Conservation (phyloP, 805 yeast species). For the Barnettozyma siamensis region DNA sequence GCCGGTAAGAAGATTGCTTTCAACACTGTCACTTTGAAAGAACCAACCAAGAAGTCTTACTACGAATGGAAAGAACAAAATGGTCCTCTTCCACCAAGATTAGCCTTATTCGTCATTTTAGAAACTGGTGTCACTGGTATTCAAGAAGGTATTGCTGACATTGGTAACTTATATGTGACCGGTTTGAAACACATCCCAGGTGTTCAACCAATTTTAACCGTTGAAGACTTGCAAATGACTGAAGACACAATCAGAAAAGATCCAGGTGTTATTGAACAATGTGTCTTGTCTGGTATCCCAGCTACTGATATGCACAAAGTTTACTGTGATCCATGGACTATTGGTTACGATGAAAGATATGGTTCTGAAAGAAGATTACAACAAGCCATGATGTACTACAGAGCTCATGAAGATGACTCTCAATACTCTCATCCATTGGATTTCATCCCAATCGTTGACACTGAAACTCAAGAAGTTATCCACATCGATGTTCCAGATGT, state of each 20-base stretch:
- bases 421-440: conserved; percentile 65
- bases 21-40: conserved; percentile 66
- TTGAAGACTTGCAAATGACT: conserved; percentile 56
- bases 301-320: conserved; percentile 40
- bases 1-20: conserved; percentile 43
- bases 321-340: conserved; percentile 67
- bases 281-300: conserved; percentile 64
- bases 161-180: conserved; percentile 42
- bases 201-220: conserved; percentile 71
- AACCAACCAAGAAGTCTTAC: conserved; percentile 61
- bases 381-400: conserved; percentile 76
- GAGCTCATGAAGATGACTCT: conserved; percentile 71
- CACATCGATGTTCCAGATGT: conserved; percentile 70
- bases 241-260: conserved; percentile 66
- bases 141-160: conserved; percentile 65
- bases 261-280: conserved; percentile 67
- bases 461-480: conserved; percentile 61
- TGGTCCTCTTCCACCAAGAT: conserved; percentile 61
- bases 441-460: conserved; percentile 78
- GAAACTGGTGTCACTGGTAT: conserved; percentile 56
- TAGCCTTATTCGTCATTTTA: conserved; percentile 60
- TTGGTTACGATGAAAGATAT: conserved; percentile 73
- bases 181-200: conserved; percentile 47
- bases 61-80: conserved; percentile 58
- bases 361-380: conserved; percentile 70